Evolutionary conservation across 495 filamentous ascomycete species (phyloP), one percentile per base, ranked within the genome.

Genomic region (Neurospora africana): DNA sequence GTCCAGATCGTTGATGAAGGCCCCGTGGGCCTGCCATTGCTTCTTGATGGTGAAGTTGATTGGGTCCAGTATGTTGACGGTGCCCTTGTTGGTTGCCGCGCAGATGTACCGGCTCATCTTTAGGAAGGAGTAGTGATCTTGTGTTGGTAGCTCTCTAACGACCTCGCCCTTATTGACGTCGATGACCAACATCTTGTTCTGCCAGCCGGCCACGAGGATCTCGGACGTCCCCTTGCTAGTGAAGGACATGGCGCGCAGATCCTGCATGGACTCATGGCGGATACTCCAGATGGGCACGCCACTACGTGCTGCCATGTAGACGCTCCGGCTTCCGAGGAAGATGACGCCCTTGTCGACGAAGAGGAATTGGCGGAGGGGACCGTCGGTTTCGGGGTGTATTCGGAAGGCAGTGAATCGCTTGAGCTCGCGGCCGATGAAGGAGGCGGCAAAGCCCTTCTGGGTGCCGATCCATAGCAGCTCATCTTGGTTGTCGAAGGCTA

Each of bases 401-500:
- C 88, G 87, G 79, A 93, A 91, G 43, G 94, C 92, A 2, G 94
- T 87, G 76, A 86, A 86, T 72, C 78, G 87, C 73, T 92, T 89
- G 35, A 98, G 84, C 69, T 97, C 91, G 19, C 89, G 86, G 68
- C 92, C 90, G 78, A 91, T 93, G 83, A 95, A 97, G 36, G 94
- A 97, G 38, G 86, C 89, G 40, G 98, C 86, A 76, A 93, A 89
- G 69, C 95, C 93, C 93, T 97, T 76, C 35, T 58, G 37, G 81
- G 93, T 95, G 15, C 95, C 95, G 11, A 89, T 87, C 95, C 96
- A 99, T 73, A 98, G 79, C 38, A 98, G 87, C 80, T 98, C 95
- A 78, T 95, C 89, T 58, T 87, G 84, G 72, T 90, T 90, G 78
- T 99, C 95, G 78, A 98, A 98, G 30, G 92, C 91, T 73, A 97